Base-by-base conservation (phyloP, 2,329 filamentous ascomycete genomes). In the Anthostomella pinea region DNA sequence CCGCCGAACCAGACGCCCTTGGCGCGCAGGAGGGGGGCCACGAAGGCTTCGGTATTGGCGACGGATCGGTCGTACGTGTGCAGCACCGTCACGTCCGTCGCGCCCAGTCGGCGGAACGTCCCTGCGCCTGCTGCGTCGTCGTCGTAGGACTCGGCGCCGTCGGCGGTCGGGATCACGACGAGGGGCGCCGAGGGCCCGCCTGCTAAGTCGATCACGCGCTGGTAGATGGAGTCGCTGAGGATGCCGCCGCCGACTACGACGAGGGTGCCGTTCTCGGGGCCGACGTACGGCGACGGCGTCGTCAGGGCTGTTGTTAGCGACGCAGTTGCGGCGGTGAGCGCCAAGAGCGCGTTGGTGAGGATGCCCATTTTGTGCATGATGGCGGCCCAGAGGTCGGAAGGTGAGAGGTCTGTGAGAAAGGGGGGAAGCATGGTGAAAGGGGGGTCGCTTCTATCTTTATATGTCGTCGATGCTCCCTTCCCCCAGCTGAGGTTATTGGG, bases 31-130 rank as follows among this genome's bases (percentile, higher is more conserved):
- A 61, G 33, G 16, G 55, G 58, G 13, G 43, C 46, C 2, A 54
- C 49, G 36, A 61, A 61, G 6, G 37, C 55, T n/a, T 60, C 56
- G 8, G 56, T 58, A 37, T 60, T 49, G 15, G 58, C 58, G 1
- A 52, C 51, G 2, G 34, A 33, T 3, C 42, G 56, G 30, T 60
- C 56, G 39, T 58, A 57, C 6, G 56, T 60, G 48, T 60, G 58
- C 19, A 60, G 35, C 3, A 60, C 57, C 1, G 54, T 59, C 7
- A 60, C 53, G 36, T 46, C 48, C 7, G 35, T 41, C 22, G 52
- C 55, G 30, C 57, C 57, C 0, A 60, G 53, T 1, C 51, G 39
- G 8, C 57, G 48, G 39, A 61, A 57, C 2, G 47, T 39, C 13
- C 46, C 38, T 7, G 57, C 58, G 5, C 41, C 32, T 1, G 51